Evolutionary conservation across 192 early-diverging fungal genomes (phyloP).

Genomic region (Linnemannia exigua): DNA sequence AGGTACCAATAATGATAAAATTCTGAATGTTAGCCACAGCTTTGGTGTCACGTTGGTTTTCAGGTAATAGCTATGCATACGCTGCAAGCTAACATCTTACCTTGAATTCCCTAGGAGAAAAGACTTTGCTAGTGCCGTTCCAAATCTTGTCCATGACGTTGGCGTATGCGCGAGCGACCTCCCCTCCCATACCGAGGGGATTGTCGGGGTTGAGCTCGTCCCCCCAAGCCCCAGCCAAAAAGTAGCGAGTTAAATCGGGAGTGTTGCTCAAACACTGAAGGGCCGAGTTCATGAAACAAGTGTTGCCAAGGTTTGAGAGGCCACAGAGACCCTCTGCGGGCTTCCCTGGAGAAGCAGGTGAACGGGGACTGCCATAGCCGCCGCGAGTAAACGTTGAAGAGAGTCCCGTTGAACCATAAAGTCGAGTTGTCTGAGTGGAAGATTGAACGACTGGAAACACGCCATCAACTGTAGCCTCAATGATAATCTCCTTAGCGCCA

Average conservation of each 20-base stretch:
- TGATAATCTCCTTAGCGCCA: constrained; percentile 5
- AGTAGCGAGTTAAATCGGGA: constrained; percentile 72
- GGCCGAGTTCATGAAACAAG: constrained; percentile 91
- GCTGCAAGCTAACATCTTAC: constrained; percentile 22
- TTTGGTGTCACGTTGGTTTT: too few species aligned
- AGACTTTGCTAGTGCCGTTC: constrained; percentile 62
- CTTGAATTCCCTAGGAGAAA: constrained; percentile 88
- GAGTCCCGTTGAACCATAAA: constrained; percentile 1
- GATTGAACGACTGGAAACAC: constrained; percentile 12
- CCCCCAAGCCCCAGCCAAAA: constrained; percentile 69
- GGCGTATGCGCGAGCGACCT: constrained; percentile 79
- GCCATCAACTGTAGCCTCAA: constrained; percentile 33
- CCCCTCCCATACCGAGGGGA: constrained; percentile 81
- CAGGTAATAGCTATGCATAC: too few species aligned
- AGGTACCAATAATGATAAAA: constrained; percentile 68
- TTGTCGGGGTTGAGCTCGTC: constrained; percentile 79
- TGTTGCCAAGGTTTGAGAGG: constrained; percentile 87
- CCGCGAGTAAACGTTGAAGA: constrained; percentile 11
- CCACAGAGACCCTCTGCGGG: constrained; percentile 73
- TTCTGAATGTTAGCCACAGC: constrained; percentile 9
- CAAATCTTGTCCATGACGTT: constrained; percentile 75
- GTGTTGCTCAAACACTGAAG: constrained; percentile 89
- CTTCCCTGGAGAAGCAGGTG: constrained; percentile 13
- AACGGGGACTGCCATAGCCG: constrained; percentile 20
- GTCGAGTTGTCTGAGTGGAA: neutral